These are phyloP conservation scores for Iberis pinnata DNA, from an alignment of 345 rosid species.

Conservation along the genomic window DNA sequence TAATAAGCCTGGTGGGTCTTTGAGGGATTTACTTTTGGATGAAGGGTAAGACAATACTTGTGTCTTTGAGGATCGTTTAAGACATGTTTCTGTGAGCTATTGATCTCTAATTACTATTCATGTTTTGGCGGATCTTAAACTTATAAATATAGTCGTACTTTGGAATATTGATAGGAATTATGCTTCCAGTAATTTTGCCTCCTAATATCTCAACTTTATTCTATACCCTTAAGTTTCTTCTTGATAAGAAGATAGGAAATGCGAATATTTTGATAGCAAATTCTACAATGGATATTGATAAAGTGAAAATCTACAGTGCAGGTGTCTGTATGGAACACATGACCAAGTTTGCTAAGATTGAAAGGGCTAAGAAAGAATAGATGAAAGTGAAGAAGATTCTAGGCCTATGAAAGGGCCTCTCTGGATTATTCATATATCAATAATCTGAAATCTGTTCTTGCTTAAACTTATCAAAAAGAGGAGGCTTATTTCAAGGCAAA, in stretches of 20 bases:
- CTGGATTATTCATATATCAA: no score
- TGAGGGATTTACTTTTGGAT: conserved; percentile 89
- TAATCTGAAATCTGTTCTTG: no score
- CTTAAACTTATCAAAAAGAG: no score
- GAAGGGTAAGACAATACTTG: conserved; percentile 64
- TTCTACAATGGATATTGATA: conserved; percentile 99
- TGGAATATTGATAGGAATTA: no score
- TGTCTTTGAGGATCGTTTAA: neutral
- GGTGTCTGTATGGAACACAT: conserved; percentile 98
- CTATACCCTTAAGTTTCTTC: conserved; percentile 59
- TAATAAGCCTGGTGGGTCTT: conserved; percentile 96
- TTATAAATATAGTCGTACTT: no score
- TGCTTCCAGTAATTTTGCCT: neutral
- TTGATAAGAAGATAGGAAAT: conserved; percentile 97
- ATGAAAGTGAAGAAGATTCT: conserved; percentile 96
- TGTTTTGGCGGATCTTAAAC: no score
- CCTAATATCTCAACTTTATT: conserved; percentile 1
- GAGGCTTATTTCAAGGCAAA: no score
- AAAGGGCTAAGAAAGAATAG: conserved; percentile 93
- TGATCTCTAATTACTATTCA: no score
- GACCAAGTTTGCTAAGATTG: conserved; percentile 93
- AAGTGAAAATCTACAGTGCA: conserved; percentile 96
- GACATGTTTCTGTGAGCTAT: neutral
- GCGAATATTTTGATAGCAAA: conserved; percentile 98
- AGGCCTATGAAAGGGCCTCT: no score